These are phyloP conservation scores for Asterella californica DNA, from an alignment of 225 moss, liverwort and hornwort species.

Conservation along the genomic window DNA sequence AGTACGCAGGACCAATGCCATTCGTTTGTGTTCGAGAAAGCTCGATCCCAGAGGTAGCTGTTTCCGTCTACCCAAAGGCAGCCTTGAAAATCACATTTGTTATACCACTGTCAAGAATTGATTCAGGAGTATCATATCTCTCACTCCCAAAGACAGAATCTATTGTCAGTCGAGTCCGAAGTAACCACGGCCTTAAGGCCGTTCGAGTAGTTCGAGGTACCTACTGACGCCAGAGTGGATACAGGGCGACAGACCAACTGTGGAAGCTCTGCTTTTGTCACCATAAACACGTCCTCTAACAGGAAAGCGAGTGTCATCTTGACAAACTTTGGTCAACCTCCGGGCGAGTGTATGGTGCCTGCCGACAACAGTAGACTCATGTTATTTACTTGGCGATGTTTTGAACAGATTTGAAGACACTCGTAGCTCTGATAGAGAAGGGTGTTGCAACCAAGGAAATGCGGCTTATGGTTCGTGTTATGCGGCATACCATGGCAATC, in stretches of 20 bases:
- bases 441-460: slow-evolving; percentile 90
- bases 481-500: slow-evolving; percentile 79
- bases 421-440: slow-evolving; percentile 76
- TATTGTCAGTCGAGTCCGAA: neutral
- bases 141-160: neutral
- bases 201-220: neutral
- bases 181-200: neutral
- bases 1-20: neutral
- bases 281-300: neutral
- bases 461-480: slow-evolving; percentile 92
- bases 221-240: neutral
- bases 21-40: neutral
- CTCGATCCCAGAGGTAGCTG: slow-evolving; percentile 9
- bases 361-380: neutral
- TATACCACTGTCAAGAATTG: neutral
- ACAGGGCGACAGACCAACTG: neutral
- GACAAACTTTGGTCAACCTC: neutral
- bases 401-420: slow-evolving; percentile 74
- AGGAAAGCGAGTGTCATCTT: neutral
- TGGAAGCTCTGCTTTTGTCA: neutral
- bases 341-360: neutral
- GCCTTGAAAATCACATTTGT: neutral
- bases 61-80: neutral
- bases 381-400: neutral
- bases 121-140: neutral